Evolutionary conservation across 2,329 filamentous ascomycete species (phyloP).

Genomic region (Arthrobotrys iridis): DNA sequence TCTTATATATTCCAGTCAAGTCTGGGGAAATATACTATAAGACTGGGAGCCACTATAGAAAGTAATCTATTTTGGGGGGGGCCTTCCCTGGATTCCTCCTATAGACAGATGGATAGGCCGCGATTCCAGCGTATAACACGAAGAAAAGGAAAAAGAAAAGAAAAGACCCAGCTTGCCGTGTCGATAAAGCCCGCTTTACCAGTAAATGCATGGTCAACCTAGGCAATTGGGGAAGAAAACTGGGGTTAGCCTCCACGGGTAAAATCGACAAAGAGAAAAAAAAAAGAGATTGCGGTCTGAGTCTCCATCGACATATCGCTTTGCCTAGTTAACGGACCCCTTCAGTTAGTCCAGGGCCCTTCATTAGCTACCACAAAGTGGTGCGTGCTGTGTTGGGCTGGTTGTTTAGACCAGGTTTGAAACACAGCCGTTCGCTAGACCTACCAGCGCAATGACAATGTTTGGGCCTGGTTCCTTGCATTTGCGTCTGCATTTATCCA

Average conservation of each 20-base stretch:
- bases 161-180: constrained; percentile 15
- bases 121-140: not conserved
- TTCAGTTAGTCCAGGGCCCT: constrained; percentile 16
- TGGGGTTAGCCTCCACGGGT: constrained; percentile 30
- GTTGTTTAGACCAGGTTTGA: constrained; percentile 38
- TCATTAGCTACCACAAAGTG: not conserved
- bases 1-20: constrained; percentile 38
- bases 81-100: constrained; percentile 11
- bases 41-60: not conserved
- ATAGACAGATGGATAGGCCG: constrained; percentile 17
- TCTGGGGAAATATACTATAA: constrained; percentile 22
- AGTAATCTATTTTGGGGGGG: constrained; percentile 40
- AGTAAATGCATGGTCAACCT: constrained; percentile 22
- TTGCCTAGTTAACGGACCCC: not conserved
- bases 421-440: constrained; percentile 53
- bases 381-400: constrained; percentile 30
- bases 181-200: constrained; percentile 37
- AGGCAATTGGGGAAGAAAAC: constrained; percentile 17
- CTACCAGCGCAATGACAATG: constrained; percentile 35
- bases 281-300: constrained; percentile 40
- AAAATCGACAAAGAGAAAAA: constrained; percentile 22
- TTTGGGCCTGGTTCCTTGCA: constrained; percentile 48
- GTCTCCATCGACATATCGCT: not conserved
- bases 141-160: too few species aligned
- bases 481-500: constrained; percentile 41